These are phyloP conservation scores for Zizania palustris DNA, from an alignment of 202 grass and related monocot species.

Conservation along the genomic window DNA sequence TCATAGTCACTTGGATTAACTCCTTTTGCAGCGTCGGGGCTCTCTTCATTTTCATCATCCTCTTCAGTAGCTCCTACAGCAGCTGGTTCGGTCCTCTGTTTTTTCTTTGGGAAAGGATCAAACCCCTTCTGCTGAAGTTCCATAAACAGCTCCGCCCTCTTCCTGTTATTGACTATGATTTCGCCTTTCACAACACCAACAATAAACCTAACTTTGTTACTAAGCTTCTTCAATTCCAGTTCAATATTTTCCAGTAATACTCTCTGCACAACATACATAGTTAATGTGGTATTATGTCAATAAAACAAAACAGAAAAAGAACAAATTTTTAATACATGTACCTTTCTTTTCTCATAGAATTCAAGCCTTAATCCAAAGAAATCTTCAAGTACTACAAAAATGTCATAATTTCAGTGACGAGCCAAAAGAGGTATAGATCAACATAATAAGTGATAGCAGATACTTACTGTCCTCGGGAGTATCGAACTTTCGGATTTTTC, in stretches of 20 bases:
- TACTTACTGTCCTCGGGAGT: constrained; percentile 72
- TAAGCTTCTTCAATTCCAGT: constrained; percentile 60
- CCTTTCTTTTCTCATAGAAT: constrained; percentile 80
- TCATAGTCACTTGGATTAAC: constrained; percentile 64
- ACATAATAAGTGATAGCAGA: not conserved
- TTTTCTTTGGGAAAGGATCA: constrained; percentile 69
- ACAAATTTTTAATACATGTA: constrained; percentile 6
- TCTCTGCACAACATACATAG: constrained; percentile 43
- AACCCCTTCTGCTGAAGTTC: constrained; percentile 64
- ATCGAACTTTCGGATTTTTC: constrained; percentile 81
- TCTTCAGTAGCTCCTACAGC: constrained; percentile 58
- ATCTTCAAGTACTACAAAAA: constrained; percentile 70
- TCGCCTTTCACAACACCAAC: constrained; percentile 53
- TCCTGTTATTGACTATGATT: constrained; percentile 70
- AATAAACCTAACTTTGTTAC: constrained; percentile 79
- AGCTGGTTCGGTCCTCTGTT: constrained; percentile 43
- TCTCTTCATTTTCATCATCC: constrained; percentile 55
- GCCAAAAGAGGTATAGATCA: not conserved
- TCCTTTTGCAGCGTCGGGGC: constrained; percentile 41
- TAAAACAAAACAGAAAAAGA: not conserved
- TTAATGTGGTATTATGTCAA: not conserved
- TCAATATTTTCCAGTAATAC: constrained; percentile 61
- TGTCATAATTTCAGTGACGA: not conserved
- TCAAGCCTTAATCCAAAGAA: constrained; percentile 64
- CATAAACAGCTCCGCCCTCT: constrained; percentile 72